A percentile compares a stretch with the other conserved stretches of the same genome.
phyloP scores from a whole-genome alignment of 768 basidiomycete genomes.

The Leccinum aurantiacum region DNA sequence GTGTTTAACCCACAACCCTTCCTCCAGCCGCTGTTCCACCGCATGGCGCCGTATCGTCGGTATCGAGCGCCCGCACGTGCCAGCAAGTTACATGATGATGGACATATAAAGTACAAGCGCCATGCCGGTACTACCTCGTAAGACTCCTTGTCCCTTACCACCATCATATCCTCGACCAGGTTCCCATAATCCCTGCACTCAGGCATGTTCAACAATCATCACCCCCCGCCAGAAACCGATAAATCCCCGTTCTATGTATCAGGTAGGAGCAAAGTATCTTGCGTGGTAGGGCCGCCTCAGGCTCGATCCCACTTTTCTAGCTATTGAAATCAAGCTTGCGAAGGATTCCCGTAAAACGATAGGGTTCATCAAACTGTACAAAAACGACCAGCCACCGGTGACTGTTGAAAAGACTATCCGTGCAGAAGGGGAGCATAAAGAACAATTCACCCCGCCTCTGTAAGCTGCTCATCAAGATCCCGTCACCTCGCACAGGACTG shows the following conservation, averaged over 20 bases:
- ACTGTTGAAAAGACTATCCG: neutral
- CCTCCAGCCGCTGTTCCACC: no score
- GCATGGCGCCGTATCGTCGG: neutral
- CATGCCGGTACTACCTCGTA: neutral
- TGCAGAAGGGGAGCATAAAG: neutral
- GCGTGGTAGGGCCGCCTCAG: no score
- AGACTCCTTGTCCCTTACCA: neutral
- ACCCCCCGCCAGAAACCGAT: no score
- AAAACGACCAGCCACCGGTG: neutral
- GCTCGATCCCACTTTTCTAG: neutral
- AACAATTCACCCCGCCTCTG: conserved; percentile 9
- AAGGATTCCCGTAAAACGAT: conserved; percentile 9
- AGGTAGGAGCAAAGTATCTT: neutral
- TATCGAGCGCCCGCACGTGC: neutral
- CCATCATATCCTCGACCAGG: neutral
- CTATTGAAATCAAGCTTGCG: conserved; percentile 1
- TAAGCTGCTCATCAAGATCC: neutral
- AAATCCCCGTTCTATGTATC: neutral
- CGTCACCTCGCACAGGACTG: neutral
- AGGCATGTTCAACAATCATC: neutral
- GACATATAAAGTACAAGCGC: neutral
- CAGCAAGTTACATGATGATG: neutral
- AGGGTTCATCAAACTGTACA: conserved; percentile 1
- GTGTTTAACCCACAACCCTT: no score
- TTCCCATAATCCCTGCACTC: neutral